A percentile compares a stretch with the other conserved stretches of the same genome.
phyloP scores from a whole-genome alignment of 164 flowering plant genomes.

The Umbellularia californica region DNA sequence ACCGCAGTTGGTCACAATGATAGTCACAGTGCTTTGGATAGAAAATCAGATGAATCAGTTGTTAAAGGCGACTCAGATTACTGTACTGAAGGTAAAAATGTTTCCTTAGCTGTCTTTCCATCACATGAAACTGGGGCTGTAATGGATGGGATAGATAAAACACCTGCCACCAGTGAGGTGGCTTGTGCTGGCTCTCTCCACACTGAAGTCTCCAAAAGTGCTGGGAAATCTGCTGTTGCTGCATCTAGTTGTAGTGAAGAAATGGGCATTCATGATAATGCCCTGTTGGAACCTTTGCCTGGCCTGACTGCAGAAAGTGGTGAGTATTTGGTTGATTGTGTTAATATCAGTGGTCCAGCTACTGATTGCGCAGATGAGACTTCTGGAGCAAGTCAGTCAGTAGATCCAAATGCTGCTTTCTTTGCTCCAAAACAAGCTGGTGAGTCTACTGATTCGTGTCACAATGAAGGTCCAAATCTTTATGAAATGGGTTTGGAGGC shows the following conservation, averaged over 20 bases:
- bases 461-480: background rate
- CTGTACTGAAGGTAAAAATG: background rate
- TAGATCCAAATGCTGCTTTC: background rate
- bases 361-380: slow-evolving; percentile 1
- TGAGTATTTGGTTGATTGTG: background rate
- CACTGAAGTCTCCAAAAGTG: background rate
- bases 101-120: background rate
- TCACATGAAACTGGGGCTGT: background rate
- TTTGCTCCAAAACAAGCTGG: background rate
- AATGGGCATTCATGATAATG: background rate
- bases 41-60: background rate
- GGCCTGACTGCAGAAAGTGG: background rate
- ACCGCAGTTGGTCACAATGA: too few relatives aligned
- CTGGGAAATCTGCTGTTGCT: background rate
- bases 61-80: background rate
- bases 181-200: background rate
- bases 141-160: background rate
- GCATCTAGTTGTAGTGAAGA: background rate
- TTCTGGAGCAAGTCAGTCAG: background rate
- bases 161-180: background rate
- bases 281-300: background rate
- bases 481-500: background rate
- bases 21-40: background rate
- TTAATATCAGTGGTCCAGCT: background rate
- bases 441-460: background rate